phyloP scores from a whole-genome alignment of 495 filamentous ascomycete genomes.

The Aspergillus sclerotiicarbonarius region DNA sequence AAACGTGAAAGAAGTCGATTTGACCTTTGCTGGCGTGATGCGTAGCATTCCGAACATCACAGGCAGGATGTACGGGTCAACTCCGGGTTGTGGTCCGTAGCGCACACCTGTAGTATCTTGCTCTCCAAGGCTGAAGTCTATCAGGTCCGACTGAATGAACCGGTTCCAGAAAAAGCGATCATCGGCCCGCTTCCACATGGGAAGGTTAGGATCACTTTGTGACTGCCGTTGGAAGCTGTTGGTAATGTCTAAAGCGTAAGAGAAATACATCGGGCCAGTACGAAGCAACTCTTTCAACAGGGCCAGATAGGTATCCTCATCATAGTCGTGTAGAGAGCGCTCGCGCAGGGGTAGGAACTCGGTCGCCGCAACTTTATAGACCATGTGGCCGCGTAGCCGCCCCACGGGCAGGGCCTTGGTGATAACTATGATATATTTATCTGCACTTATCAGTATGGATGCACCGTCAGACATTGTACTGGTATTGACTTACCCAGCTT shows the following conservation, averaged over 20 bases:
- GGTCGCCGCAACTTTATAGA: slow-evolving; percentile 87
- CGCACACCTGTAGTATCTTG: slow-evolving; percentile 45
- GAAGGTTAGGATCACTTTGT: slow-evolving; percentile 60
- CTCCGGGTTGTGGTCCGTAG: slow-evolving; percentile 66
- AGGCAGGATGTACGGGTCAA: slow-evolving; percentile 91
- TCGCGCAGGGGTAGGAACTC: slow-evolving; percentile 95
- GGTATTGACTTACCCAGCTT: slow-evolving; percentile 65
- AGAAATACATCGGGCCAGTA: slow-evolving; percentile 92
- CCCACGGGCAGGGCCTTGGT: slow-evolving; percentile 92
- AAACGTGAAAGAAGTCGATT: slow-evolving; percentile 77
- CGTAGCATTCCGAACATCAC: slow-evolving; percentile 93
- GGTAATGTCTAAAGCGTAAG: slow-evolving; percentile 91
- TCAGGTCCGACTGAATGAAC: slow-evolving; percentile 86
- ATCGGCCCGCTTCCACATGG: slow-evolving; percentile 89
- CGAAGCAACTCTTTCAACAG: slow-evolving; percentile 76
- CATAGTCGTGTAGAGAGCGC: slow-evolving; percentile 81
- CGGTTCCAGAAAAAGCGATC: slow-evolving; percentile 99
- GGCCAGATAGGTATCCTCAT: slow-evolving; percentile 86
- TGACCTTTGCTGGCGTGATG: slow-evolving; percentile 77
- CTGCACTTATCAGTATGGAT: slow-evolving; percentile 43
- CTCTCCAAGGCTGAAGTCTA: slow-evolving; percentile 68
- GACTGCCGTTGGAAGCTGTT: slow-evolving; percentile 93
- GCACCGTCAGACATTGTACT: not conserved
- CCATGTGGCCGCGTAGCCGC: slow-evolving; percentile 84
- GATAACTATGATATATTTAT: slow-evolving; percentile 96